Base-by-base conservation (phyloP, 2,329 filamentous ascomycete genomes). In the Emmonsiellopsis sp. region DNA sequence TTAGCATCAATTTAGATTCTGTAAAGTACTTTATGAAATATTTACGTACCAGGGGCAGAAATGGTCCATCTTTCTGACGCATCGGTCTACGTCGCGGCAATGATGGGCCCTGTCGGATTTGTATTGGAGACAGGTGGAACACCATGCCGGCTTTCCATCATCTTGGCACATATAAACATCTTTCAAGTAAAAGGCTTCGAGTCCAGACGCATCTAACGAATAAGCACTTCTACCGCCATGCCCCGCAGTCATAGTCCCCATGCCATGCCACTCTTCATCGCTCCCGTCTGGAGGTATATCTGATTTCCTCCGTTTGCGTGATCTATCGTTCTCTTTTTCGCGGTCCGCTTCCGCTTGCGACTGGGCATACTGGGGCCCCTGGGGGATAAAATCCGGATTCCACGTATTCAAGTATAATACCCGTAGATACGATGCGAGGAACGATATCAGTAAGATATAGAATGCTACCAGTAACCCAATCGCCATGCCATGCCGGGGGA, bases 21-120 rank as follows among this genome's bases (percentile, higher is more conserved):
- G 11, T 42, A 36, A 14, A 32, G 36, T 11, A 44, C 49, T 36
- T 8, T 10, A 5, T 11, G 17, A 37, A 27, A 33, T 31, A 6
- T 42, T 40, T 34, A 61, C 63, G 54, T 67, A 77, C 82, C 84
- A 97, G 0, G 92, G 93, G 64, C 93, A 98, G 63, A 91, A 93
- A 65, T 97, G 92, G 58, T 97, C 92, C 86, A 96, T 93, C 63
- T 93, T 93, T 42, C 80, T 74, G 21, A 95, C 86, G 64, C 92
- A 97, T 43, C 89, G 79, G 49, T 82, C 82, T 10, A 93, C 74
- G 65, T 95, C 88, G 51, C 84, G 84, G 63, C 87, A 94, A 69
- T 97, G 92, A 66, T 95, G 90, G 2, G 86, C 81, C 3, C 92
- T 80, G 63, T 96, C 92, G 0, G 87, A 84, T 68, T 96, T 97